Percentiles rank a stretch among this genome's conserved stretches.
phyloP scores from a whole-genome alignment of 148 eudicot genomes.

The Arctostaphylos glauca region DNA sequence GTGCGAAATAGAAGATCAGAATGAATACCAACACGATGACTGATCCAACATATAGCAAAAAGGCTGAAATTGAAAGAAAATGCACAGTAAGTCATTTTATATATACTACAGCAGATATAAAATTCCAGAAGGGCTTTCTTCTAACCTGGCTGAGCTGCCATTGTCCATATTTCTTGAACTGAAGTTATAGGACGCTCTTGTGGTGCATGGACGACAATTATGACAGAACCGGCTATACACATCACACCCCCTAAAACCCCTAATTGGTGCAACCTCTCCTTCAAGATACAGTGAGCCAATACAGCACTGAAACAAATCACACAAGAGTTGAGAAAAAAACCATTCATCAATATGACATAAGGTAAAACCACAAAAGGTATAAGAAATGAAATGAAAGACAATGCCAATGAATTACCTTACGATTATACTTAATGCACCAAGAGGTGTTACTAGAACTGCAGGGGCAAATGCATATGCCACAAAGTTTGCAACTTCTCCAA shows the following conservation, averaged over 20 bases:
- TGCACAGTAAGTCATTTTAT: neutral
- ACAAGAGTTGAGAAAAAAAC: neutral
- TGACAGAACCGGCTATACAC: slow-evolving; percentile 62
- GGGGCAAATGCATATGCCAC: slow-evolving; percentile 87
- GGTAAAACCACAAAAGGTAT: neutral
- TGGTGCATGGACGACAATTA: slow-evolving; percentile 76
- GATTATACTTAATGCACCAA: slow-evolving; percentile 74
- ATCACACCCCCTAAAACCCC: slow-evolving; percentile 58
- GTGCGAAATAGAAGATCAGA: slow-evolving; percentile 48
- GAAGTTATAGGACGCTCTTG: slow-evolving; percentile 55
- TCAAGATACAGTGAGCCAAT: slow-evolving; percentile 58
- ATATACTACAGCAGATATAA: neutral
- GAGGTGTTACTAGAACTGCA: slow-evolving; percentile 72
- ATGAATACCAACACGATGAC: slow-evolving; percentile 51
- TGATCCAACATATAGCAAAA: slow-evolving; percentile 53
- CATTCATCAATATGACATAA: neutral
- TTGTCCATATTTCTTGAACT: slow-evolving; percentile 56
- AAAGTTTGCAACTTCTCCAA: slow-evolving; percentile 73
- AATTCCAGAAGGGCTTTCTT: neutral
- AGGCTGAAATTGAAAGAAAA: slow-evolving; percentile 39
- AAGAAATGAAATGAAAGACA: neutral
- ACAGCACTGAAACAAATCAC: slow-evolving; percentile 44
- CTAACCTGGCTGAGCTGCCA: slow-evolving; percentile 58
- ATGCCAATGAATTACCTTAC: slow-evolving; percentile 40
- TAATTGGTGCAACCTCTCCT: slow-evolving; percentile 50